phyloP scores from a whole-genome alignment of 257 asterid species.

The Fraxinus excelsior region DNA sequence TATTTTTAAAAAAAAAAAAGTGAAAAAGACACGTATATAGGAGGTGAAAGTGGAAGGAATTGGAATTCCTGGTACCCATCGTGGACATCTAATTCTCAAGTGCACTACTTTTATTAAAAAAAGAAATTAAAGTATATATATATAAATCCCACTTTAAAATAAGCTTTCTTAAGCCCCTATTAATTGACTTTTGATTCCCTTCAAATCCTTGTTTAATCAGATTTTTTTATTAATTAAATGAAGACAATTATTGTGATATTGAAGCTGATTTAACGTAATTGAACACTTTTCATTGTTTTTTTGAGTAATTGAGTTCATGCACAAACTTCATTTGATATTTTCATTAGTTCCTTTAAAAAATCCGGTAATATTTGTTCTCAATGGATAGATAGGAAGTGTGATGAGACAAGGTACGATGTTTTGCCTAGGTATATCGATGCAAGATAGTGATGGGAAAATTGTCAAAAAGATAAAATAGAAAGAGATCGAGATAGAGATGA shows the following conservation, averaged over 20 bases:
- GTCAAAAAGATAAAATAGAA: too few species aligned
- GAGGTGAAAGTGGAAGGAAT: slow-evolving; percentile 19
- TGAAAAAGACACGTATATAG: not conserved
- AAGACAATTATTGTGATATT: too few species aligned
- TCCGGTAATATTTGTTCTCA: not conserved
- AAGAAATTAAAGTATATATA: slow-evolving; percentile 3
- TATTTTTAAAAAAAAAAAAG: not conserved
- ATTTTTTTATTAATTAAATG: slow-evolving; percentile 20
- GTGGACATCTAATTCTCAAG: slow-evolving; percentile 30
- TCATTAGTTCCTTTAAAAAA: not conserved
- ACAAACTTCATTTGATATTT: slow-evolving; percentile 15
- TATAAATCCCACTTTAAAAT: slow-evolving; percentile 9
- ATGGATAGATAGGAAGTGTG: too few species aligned
- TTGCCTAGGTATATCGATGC: too few species aligned
- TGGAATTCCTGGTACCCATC: slow-evolving; percentile 28
- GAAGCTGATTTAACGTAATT: slow-evolving; percentile 7
- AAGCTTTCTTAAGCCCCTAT: not conserved
- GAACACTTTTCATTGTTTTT: slow-evolving; percentile 23
- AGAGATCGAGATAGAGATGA: too few species aligned
- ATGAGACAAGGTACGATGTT: too few species aligned
- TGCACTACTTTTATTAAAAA: slow-evolving; percentile 11
- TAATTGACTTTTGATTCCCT: slow-evolving; percentile 22
- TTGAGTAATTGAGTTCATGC: slow-evolving; percentile 5
- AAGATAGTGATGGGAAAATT: too few species aligned
- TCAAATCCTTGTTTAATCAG: slow-evolving; percentile 13